phyloP scores from a whole-genome alignment of 23 red algal species.

The Gracilariopsis chorda region DNA sequence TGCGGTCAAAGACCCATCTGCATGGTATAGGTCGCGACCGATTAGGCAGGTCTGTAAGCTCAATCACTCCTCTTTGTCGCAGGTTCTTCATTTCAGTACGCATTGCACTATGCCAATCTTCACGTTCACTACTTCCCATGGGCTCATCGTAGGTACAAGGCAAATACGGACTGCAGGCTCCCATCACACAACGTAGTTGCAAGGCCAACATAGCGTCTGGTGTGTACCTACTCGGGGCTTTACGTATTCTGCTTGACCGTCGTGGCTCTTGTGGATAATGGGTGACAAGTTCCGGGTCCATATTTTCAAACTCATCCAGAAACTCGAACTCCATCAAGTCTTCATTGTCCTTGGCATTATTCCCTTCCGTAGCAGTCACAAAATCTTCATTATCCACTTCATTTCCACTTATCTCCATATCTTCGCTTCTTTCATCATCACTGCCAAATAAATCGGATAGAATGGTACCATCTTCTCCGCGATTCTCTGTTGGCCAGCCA shows the following conservation, averaged over 20 bases:
- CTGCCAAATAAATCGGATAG: not conserved
- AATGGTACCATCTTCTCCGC: not conserved
- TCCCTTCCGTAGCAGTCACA: not conserved
- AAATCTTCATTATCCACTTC: not conserved
- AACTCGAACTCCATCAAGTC: not conserved
- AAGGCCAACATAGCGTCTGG: not conserved
- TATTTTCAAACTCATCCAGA: not conserved
- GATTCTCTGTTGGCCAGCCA: not conserved
- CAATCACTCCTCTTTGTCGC: not conserved
- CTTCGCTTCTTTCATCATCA: not conserved
- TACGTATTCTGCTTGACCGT: not conserved
- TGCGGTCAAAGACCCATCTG: slow-evolving; percentile 7
- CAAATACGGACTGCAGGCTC: not conserved
- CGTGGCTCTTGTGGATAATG: not conserved
- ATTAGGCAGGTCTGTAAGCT: not conserved
- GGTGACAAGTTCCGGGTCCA: not conserved
- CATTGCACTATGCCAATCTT: slow-evolving; percentile 14
- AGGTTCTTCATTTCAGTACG: not conserved
- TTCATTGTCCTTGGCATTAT: not conserved
- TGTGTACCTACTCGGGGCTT: not conserved
- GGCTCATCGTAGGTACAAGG: slow-evolving; percentile 7
- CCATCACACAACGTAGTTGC: not conserved
- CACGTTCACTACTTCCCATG: not conserved
- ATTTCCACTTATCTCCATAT: not conserved
- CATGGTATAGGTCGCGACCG: not conserved